Conservation (phyloP, 139 green algal genomes). For the Mesotaenium endlicherianum region DNA sequence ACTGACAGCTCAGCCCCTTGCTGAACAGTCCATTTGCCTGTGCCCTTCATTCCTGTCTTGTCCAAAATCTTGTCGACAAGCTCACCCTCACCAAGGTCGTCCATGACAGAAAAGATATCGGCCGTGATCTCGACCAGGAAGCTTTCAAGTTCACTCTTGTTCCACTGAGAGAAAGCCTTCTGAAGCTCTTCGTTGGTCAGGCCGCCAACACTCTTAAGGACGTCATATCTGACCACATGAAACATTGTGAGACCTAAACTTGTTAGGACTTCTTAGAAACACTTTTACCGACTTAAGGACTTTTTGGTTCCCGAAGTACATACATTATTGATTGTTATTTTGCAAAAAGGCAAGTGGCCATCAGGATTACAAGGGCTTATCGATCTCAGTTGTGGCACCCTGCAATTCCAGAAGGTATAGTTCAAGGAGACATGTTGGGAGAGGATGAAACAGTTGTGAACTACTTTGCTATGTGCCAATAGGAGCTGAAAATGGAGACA, state of each 20-base stretch:
- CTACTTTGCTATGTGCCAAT: too few relatives aligned
- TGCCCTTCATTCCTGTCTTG: constrained; percentile 98
- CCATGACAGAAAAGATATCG: constrained; percentile 62
- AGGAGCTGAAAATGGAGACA: too few relatives aligned
- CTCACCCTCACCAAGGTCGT: constrained; percentile 55
- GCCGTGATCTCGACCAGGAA: constrained; percentile 97
- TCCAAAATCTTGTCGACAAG: constrained; percentile 97
- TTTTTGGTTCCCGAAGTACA: too few relatives aligned
- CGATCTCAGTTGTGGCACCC: background rate
- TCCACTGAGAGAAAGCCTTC: constrained; percentile 87
- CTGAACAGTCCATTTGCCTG: constrained; percentile 99
- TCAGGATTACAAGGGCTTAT: background rate
- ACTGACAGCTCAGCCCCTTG: constrained; percentile 93
- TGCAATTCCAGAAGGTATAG: too few relatives aligned
- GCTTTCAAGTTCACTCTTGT: constrained; percentile 77
- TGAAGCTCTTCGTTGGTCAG: constrained; percentile 92
- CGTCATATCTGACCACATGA: constrained; percentile 90
- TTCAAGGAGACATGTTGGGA: too few relatives aligned
- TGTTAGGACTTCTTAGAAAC: too few relatives aligned
- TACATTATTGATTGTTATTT: too few relatives aligned
- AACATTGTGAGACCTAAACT: too few relatives aligned
- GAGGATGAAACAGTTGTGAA: too few relatives aligned
- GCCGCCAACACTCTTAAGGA: constrained; percentile 90
- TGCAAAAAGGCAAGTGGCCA: background rate
- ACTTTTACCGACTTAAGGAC: too few relatives aligned